phyloP scores from a whole-genome alignment of 2,329 filamentous ascomycete genomes.

The Xylariaceae sp. region DNA sequence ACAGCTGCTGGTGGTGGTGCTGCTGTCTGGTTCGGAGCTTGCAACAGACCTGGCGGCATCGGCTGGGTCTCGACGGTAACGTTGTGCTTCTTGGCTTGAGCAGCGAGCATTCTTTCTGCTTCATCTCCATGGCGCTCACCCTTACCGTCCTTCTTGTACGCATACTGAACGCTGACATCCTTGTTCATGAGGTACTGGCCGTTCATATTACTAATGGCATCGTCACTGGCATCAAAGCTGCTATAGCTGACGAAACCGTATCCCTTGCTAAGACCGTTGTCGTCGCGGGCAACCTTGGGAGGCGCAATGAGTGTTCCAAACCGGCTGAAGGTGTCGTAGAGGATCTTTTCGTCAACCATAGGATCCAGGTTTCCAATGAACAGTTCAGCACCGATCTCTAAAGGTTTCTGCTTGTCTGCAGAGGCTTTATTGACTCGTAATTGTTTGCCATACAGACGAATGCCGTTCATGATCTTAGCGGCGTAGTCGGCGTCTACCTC shows the following conservation, averaged over 20 bases:
- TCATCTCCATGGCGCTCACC: constrained; percentile 93
- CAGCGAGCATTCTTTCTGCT: constrained; percentile 85
- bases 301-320: constrained; percentile 82
- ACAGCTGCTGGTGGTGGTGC: constrained; percentile 19
- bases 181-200: constrained; percentile 97
- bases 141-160: constrained; percentile 98
- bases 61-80: constrained; percentile 77
- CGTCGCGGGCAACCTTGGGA: constrained; percentile 90
- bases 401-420: constrained; percentile 89
- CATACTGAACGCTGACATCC: constrained; percentile 93
- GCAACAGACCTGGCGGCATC: constrained; percentile 69
- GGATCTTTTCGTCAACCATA: constrained; percentile 90
- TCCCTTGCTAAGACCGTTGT: constrained; percentile 83
- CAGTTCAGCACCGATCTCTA: constrained; percentile 93
- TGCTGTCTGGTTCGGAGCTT: constrained; percentile 25
- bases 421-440: constrained; percentile 91
- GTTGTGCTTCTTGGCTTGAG: constrained; percentile 91
- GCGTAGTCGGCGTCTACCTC: constrained; percentile 97
- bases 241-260: constrained; percentile 94
- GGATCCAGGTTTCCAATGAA: constrained; percentile 94
- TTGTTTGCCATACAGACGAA: constrained; percentile 88
- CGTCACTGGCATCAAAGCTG: constrained; percentile 90
- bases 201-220: constrained; percentile 88
- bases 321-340: constrained; percentile 90
- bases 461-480: constrained; percentile 92